Conservation (phyloP, 352 stramenopile species). For the Globisporangium abappressorium region DNA sequence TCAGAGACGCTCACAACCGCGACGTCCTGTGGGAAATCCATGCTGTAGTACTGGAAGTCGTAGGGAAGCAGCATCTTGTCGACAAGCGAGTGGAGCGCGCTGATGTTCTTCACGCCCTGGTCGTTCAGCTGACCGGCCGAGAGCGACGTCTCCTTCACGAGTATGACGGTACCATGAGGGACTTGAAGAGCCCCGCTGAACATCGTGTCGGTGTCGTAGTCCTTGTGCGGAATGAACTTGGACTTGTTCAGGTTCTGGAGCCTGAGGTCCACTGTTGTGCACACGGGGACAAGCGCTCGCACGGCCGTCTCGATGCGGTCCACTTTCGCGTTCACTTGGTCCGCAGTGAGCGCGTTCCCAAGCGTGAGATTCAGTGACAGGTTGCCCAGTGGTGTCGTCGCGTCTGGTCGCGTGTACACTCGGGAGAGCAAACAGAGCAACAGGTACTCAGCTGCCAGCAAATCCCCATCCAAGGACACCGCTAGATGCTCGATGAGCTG, state of each 20-base stretch:
- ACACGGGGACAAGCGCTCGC: conserved; percentile 49
- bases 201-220: conserved; percentile 71
- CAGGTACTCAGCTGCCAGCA: conserved; percentile 64
- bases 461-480: conserved; percentile 35
- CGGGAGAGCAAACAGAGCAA: conserved; percentile 67
- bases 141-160: conserved; percentile 69
- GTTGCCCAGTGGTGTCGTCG: conserved; percentile 63
- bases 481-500: conserved; percentile 49
- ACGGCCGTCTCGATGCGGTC: conserved; percentile 30
- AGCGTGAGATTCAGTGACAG: conserved; percentile 68
- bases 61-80: conserved; percentile 79
- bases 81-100: conserved; percentile 64
- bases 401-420: conserved; percentile 65
- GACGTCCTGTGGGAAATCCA: conserved; percentile 81
- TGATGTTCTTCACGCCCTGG: conserved; percentile 72
- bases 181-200: conserved; percentile 56
- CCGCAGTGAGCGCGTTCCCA: conserved; percentile 1
- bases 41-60: conserved; percentile 83
- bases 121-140: conserved; percentile 65
- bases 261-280: conserved; percentile 48
- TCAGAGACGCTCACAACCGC: conserved; percentile 64
- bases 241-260: conserved; percentile 57
- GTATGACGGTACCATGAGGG: conserved; percentile 54
- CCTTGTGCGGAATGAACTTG: conserved; percentile 69
- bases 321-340: conserved; percentile 19